Evolutionary conservation across 257 asterid species (phyloP), one percentile per base, ranked within the genome.

Genomic region (Scutellaria minor): DNA sequence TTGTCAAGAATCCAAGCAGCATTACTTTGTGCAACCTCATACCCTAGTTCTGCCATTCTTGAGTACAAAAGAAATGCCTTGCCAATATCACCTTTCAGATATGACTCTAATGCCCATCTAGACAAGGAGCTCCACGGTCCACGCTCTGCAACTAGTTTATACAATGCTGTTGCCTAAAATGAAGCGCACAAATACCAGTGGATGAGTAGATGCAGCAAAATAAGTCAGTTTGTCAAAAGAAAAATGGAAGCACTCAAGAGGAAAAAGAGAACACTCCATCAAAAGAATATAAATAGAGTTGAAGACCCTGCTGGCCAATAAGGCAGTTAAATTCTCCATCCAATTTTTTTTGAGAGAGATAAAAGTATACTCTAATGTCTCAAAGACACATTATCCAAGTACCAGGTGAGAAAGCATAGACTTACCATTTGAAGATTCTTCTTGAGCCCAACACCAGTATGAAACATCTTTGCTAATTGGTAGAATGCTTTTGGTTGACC

Each of bases 1-100:
- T 95, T 92, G 88, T 95, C 98, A 57, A 95, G 96, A 73, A 95
- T 95, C 99, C 99, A 95, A 63, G 99, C 99, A 83, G 98, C 97
- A 74, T 95, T 92, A 85, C 99, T 95, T 79, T 95, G 98, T 56
- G 99, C 96, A 58, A 95, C 97, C 81, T 95, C 99, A 83, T 95
- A 95, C 70, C 99, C 99, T 66, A 95, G 68, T 80, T 95, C 99
- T 57, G 96, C 97, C 99, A 95, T 90, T 82, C 99, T 88, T 13
- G 94, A 84, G 75, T 95, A 95, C 69, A 95, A 75, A 58, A 95
- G 90, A 76, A 92, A 95, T 66, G 98, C 90, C 75, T 81, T 88
- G 67, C 98, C 97, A 41, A 92, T 78, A 78, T 95, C 99, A 59
- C 96, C 99, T 81, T 89, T 88, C 71, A 95, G 80, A 82, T 95